Conservation (phyloP, 164 flowering plant genomes). For the Houttuynia cordata region DNA sequence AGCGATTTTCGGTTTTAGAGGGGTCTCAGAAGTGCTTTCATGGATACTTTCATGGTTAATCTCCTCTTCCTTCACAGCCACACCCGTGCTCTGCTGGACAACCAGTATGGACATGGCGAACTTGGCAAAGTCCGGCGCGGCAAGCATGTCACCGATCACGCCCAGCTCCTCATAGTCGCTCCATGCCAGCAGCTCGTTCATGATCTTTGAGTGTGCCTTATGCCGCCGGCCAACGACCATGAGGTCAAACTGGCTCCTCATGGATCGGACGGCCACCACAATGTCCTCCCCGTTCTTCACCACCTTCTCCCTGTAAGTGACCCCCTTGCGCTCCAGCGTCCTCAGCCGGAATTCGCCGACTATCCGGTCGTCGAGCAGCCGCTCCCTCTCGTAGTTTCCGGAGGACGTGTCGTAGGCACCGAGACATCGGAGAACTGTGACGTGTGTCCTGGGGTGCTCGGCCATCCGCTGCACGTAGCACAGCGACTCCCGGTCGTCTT, state of each 20-base stretch:
- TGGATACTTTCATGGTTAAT: too few relatives aligned
- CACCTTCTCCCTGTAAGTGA: slow-evolving; percentile 2
- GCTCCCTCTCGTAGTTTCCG: neutral
- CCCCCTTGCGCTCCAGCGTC: neutral
- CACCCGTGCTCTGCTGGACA: neutral
- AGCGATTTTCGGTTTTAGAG: too few relatives aligned
- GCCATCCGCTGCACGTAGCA: slow-evolving; percentile 47
- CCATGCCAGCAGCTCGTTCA: neutral
- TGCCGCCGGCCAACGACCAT: slow-evolving; percentile 3
- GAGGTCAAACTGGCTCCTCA: neutral
- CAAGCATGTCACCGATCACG: slow-evolving; percentile 1
- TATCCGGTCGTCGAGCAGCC: neutral
- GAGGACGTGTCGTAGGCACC: slow-evolving; percentile 14
- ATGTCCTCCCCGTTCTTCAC: slow-evolving; percentile 1
- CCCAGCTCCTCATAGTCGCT: slow-evolving; percentile 2
- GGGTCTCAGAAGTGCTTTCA: too few relatives aligned
- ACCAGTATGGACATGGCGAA: neutral
- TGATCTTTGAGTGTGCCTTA: neutral
- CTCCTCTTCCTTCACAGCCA: too few relatives aligned
- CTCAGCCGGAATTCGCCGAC: neutral
- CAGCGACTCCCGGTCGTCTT: slow-evolving; percentile 64
- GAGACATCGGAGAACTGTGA: slow-evolving; percentile 48
- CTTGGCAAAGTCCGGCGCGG: slow-evolving; percentile 3
- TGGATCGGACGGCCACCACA: neutral
- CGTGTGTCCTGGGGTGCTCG: slow-evolving; percentile 44